phyloP scores from a whole-genome alignment of 2,329 filamentous ascomycete genomes.

The Colletotrichum abscissum region DNA sequence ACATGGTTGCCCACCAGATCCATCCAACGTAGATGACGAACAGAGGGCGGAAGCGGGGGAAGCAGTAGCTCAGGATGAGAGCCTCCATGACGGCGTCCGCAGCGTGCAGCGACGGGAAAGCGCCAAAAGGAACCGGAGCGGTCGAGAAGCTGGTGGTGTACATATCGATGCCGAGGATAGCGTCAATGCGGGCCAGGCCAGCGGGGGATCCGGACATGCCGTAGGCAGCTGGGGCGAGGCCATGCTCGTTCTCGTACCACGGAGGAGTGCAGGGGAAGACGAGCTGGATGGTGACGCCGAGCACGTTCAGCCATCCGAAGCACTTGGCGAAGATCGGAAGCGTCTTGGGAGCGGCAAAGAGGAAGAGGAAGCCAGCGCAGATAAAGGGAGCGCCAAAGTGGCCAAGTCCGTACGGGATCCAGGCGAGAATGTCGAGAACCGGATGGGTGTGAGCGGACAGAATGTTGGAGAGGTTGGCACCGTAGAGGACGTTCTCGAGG shows the following conservation, averaged over 20 bases:
- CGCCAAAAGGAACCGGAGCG: conserved; percentile 92
- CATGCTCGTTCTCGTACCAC: conserved; percentile 96
- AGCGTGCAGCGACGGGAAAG: conserved; percentile 93
- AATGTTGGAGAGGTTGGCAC: conserved; percentile 95
- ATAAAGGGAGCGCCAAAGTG: conserved; percentile 90
- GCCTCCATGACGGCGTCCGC: conserved; percentile 90
- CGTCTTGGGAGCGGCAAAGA: conserved; percentile 88
- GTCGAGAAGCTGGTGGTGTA: conserved; percentile 94
- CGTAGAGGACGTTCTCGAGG: conserved; percentile 95
- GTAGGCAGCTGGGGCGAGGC: conserved; percentile 90
- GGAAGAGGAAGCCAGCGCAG: conserved; percentile 82
- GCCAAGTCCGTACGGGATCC: conserved; percentile 91
- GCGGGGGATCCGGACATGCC: conserved; percentile 91
- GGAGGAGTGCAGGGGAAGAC: conserved; percentile 94
- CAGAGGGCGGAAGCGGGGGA: conserved; percentile 82
- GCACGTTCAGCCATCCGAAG: conserved; percentile 93
- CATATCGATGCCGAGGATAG: conserved; percentile 89
- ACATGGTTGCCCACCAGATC: conserved; percentile 99
- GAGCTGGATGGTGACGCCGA: conserved; percentile 88
- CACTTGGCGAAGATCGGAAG: conserved; percentile 85
- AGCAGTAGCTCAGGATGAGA: conserved; percentile 92
- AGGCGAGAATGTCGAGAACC: conserved; percentile 87
- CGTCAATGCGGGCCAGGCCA: conserved; percentile 88
- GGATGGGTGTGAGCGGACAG: conserved; percentile 89
- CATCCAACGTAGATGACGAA: conserved; percentile 89